Evolutionary conservation across 1,284 basidiomycete genomes (phyloP), one percentile per base, ranked within the genome.

Genomic region (Austroboletus olivaceoglutinosus): DNA sequence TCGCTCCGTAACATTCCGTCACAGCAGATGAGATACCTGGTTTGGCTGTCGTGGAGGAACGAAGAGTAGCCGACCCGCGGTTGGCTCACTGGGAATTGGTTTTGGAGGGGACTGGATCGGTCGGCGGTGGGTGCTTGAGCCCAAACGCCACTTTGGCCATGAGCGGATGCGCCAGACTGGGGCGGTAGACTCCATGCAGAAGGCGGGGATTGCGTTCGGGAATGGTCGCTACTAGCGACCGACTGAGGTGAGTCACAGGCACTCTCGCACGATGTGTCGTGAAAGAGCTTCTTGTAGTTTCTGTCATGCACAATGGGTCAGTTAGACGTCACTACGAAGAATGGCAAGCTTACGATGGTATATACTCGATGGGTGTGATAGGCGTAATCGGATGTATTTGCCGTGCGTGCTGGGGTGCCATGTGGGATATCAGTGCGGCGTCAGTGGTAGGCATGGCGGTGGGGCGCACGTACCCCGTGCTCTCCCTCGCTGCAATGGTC

Each of bases 31-130:
- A 39, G 47, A 56, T 67, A 80, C 82, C 79, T 77, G 48, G 70
- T 74, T 53, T 75, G 76, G 48, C 75, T 67, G 51, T 79, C 76
- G 21, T 77, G 70, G 30, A 83, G 67, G 50, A 83, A 73, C 39
- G 81, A 82, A 19, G 82, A 74, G 33, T 78, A 73, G 57, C 77
- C 77, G 41, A 82, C 76, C 38, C 78, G 74, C 48, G 77, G 76
- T 55, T 74, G 73, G 54, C 61, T 66, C 52, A 72, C 68, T 52
- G 62, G 61, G 49, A 70, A 65, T 43, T 68, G 66, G 45, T 64
- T 58, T 36, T 71, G 62, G 43, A 71, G 63, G 33, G 67, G 62
- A 65, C 68, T 67, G 36, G 67, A 59, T 47, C 66, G 58, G 50
- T 56, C 62, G 39, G 52, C 19, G 39, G 65, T 48, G 21, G 65